Evolutionary conservation across 139 green algal genomes (phyloP), one percentile per base, ranked within the genome.

Genomic region (Micromonas pusilla): DNA sequence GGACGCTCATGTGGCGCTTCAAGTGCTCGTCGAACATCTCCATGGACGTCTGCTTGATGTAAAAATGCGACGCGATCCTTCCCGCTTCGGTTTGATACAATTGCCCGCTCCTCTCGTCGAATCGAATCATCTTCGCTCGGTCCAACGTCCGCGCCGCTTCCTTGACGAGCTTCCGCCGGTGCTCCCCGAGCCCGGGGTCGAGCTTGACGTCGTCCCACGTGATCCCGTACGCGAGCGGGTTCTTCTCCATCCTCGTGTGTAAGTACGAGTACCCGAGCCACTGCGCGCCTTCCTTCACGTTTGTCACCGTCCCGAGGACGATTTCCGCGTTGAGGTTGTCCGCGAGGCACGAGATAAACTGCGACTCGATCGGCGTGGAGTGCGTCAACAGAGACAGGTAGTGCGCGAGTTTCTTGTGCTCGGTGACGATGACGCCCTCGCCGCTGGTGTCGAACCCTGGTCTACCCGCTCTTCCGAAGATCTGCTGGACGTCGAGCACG

Each of bases 231-330:
- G 86, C 77, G 60, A 97, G 88, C 0, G 95, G 95, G 81, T 98
- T 98, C 34, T 87, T 76, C 34, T 84, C 76, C 93, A 97, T 96
- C 71, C 95, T 89, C 13, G 91, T 88, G 79, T 89, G 90, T 57
- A 99, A 85, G 87, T 99, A 99, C 39, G 95, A 96, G 86, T 98
- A 99, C 5, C 73, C 83, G 37, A 99, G 87, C 95, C 95, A 99
- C n/a, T 80, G 79, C 31, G 34, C 72, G 1, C 83, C 84, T 86
- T 99, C 95, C 4, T 78, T 85, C 53, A 98, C 84, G 72, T 96
- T 99, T 31, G 91, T 94, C 6, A 98, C 94, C 0, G 88, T 96
- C 52, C 95, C 95, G 76, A 99, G 84, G 54, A 97, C 94, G 28
- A 99, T 88, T 84, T 99, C 94, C 0, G 94, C 94, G 75, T 98